Base-by-base conservation (phyloP, 371 early-diverging fungal genomes). In the Apophysomyces variabilis region DNA sequence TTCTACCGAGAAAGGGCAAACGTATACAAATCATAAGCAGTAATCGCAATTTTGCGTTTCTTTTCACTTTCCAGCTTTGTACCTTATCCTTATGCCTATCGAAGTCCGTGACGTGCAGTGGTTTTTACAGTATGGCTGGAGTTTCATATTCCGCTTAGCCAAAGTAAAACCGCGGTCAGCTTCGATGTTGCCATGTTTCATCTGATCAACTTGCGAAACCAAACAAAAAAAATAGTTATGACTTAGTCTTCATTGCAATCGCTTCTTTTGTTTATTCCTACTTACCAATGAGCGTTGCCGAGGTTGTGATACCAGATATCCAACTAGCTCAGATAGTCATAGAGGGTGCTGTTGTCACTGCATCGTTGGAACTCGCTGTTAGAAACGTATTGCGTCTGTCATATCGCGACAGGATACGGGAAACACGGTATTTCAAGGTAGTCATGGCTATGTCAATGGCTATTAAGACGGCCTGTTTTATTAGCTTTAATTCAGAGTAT, bases 381-480 rank as follows among this genome's bases (percentile, higher is more conserved):
- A 57, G 61, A 12, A 58, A 60, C 18, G 16, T 57, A 11, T n/a
- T 38, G 26, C n/a, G 11, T 9, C 21, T 50, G 21, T 18, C 54
- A 26, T 26, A 61, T 43, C 32, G 7, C 26, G 38, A 38, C 9
- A 69, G 44, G 45, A 38, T 69, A 7, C 46, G 21, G 5, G 18
- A 41, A 18, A 57, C 64, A 35, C 64, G 69, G 2, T 21, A 57
- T 26, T 38, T 38, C 18, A 69, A 69, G 18, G n/a, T 56, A 12
- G 7, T 57, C 43, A 61, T 65, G 65, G 60, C 61, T 13, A 12
- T 35, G 11, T 4, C 21, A n/a, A 37, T 69, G 14, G 56, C 57
- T 38, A 61, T 65, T 18, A 69, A 69, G 35, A 57, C 57, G 2
- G 7, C 13, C 18, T 5, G 60, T 13, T 69, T 69, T 26, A 12